phyloP scores from a whole-genome alignment of 2,329 filamentous ascomycete species.

The Berkeleyomyces basicola region DNA sequence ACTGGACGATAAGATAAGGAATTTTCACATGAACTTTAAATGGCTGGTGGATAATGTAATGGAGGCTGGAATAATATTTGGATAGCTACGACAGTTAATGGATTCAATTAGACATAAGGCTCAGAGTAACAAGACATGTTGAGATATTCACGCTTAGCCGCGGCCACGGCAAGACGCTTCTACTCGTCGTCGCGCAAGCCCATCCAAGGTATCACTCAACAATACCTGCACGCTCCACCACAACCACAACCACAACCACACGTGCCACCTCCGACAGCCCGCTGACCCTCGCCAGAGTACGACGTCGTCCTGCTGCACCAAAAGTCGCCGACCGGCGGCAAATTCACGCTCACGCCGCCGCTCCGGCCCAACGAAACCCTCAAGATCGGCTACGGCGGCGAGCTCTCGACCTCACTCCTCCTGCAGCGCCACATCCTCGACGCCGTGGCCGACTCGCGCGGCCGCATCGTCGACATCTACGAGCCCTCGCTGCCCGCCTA shows the following conservation, averaged over 20 bases:
- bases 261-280: neutral
- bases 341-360: conserved; percentile 25
- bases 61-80: neutral
- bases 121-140: neutral
- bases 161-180: neutral
- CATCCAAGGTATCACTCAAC: conserved; percentile 30
- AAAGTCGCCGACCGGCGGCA: conserved; percentile 20
- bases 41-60: neutral
- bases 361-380: conserved; percentile 21
- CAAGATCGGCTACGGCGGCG: conserved; percentile 29
- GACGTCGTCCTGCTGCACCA: conserved; percentile 27
- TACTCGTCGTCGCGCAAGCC: conserved; percentile 8
- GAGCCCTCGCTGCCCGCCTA: conserved; percentile 59
- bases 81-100: neutral
- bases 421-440: conserved; percentile 48
- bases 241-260: neutral
- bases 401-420: conserved; percentile 35
- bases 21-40: conserved; percentile 1
- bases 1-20: conserved; percentile 12
- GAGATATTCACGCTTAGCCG: neutral
- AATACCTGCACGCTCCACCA: conserved; percentile 42
- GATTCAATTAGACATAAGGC: too few species aligned
- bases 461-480: conserved; percentile 36
- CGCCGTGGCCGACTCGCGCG: conserved; percentile 35
- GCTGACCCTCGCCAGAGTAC: conserved; percentile 20